These are phyloP conservation scores for Paecilomyces sp. DNA, from an alignment of 2,329 filamentous ascomycete genomes.

Conservation along the genomic window DNA sequence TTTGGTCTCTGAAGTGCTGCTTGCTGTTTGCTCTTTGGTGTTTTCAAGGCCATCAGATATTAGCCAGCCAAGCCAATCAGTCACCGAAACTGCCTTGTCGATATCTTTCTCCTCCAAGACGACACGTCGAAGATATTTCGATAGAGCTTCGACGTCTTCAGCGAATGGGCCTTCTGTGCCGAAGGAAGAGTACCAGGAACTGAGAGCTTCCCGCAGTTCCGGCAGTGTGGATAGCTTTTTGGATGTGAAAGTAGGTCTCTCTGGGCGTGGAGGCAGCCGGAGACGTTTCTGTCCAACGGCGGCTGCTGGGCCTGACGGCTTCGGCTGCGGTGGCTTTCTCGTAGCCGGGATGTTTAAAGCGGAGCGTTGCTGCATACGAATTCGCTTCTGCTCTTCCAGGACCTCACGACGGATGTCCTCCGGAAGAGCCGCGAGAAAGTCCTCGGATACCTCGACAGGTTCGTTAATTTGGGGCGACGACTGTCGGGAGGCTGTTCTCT, in stretches of 20 bases:
- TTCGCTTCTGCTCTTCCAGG: slow-evolving; percentile 62
- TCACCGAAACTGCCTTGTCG: slow-evolving; percentile 62
- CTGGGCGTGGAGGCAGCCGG: slow-evolving; percentile 41
- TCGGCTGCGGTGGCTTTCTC: slow-evolving; percentile 13
- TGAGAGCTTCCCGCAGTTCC: slow-evolving; percentile 68
- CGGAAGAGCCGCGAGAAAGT: slow-evolving; percentile 76
- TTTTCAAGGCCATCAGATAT: slow-evolving; percentile 31
- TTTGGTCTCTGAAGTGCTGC: neutral
- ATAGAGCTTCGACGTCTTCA: slow-evolving; percentile 69
- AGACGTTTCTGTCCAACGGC: slow-evolving; percentile 18
- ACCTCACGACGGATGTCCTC: slow-evolving; percentile 74
- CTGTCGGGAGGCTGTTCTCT: slow-evolving; percentile 10
- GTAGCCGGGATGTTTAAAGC: slow-evolving; percentile 38
- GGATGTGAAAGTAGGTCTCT: slow-evolving; percentile 56
- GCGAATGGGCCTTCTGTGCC: slow-evolving; percentile 65
- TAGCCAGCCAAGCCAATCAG: slow-evolving; percentile 54
- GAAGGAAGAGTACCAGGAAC: slow-evolving; percentile 70
- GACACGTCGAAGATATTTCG: slow-evolving; percentile 64
- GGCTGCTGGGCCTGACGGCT: slow-evolving; percentile 9
- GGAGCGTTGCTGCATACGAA: slow-evolving; percentile 51
- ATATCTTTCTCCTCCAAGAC: slow-evolving; percentile 70
- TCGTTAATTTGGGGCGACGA: slow-evolving; percentile 22
- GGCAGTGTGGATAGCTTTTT: slow-evolving; percentile 46
- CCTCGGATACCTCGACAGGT: slow-evolving; percentile 48
- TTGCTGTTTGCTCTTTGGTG: slow-evolving; percentile 38